A percentile compares a stretch with the other conserved stretches of the same genome.
Conservation (phyloP, 2,329 filamentous ascomycete species). For the Calonectria crousiana region DNA sequence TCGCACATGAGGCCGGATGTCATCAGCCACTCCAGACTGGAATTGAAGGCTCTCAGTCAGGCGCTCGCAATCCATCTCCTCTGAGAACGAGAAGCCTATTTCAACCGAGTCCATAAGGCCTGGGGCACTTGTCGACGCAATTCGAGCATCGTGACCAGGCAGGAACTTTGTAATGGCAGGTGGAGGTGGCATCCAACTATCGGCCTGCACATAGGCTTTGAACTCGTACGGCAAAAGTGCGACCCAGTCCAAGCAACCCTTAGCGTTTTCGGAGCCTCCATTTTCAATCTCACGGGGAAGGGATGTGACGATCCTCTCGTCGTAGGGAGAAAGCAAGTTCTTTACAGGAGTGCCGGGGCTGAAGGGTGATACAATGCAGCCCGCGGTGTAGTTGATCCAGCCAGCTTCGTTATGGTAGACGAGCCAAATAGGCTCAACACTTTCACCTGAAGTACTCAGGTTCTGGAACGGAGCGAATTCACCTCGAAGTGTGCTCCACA, state of each 20-base stretch:
- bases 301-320: neutral
- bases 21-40: neutral
- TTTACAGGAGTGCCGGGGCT: neutral
- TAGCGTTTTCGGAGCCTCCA: neutral
- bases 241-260: neutral
- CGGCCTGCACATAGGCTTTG: neutral
- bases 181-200: neutral
- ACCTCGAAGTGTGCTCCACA: neutral
- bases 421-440: neutral
- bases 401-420: neutral
- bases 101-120: neutral
- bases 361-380: neutral
- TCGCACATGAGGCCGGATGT: neutral
- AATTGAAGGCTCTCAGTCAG: neutral
- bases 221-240: neutral
- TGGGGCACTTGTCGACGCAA: neutral
- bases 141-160: neutral
- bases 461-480: neutral
- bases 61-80: neutral
- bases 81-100: neutral
- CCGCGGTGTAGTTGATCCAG: neutral
- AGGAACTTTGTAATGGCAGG: neutral
- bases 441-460: neutral
- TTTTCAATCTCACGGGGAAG: neutral
- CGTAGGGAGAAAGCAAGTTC: neutral